These are phyloP conservation scores for Blastocystis sp. DNA, from an alignment of 352 stramenopile species.

Conservation along the genomic window DNA sequence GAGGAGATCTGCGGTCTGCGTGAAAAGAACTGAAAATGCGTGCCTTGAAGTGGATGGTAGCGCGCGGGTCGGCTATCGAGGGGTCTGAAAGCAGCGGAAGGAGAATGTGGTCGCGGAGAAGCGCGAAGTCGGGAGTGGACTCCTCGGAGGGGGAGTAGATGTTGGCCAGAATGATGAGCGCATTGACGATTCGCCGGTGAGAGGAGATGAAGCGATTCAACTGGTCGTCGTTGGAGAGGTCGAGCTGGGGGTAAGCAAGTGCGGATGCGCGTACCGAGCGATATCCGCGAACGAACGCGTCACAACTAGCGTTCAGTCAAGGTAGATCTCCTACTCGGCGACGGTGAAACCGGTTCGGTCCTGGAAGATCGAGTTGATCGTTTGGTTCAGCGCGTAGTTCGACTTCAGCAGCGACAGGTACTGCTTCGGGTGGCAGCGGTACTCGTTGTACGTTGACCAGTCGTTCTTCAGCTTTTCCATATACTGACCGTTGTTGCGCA, in stretches of 20 bases:
- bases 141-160: conserved; percentile 4
- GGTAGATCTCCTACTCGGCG: neutral
- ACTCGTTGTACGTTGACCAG: conserved; percentile 37
- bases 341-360: neutral
- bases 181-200: neutral
- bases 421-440: conserved; percentile 34
- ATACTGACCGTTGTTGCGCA: conserved; percentile 5
- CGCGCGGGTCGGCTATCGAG: neutral
- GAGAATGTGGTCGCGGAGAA: conserved; percentile 31
- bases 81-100: neutral
- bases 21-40: neutral
- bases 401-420: conserved; percentile 2
- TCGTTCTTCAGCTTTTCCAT: conserved; percentile 30
- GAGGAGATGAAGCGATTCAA: neutral
- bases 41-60: conserved; percentile 1
- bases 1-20: conserved; percentile 15
- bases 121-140: neutral
- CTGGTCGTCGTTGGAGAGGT: neutral
- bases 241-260: neutral
- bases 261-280: neutral
- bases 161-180: conserved; percentile 13
- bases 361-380: conserved; percentile 30
- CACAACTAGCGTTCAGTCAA: conserved; percentile 7
- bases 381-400: neutral
- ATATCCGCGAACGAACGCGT: neutral